A percentile compares a stretch with the other conserved stretches of the same genome.
Evolutionary conservation across 2,329 filamentous ascomycete species (phyloP).

Genomic region (Cordyceps sp.): DNA sequence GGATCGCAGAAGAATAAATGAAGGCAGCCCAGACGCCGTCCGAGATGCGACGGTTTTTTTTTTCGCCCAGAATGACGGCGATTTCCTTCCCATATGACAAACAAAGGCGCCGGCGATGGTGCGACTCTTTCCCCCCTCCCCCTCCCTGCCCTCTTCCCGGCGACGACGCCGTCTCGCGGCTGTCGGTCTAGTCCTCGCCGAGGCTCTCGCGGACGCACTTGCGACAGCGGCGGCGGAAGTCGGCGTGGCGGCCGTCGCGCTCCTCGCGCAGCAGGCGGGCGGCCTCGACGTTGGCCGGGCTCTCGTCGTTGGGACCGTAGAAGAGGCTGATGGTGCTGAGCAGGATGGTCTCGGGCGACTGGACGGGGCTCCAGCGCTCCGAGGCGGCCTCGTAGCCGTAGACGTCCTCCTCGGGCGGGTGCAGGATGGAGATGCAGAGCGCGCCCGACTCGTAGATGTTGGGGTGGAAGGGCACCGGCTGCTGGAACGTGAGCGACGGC

Average conservation of each 20-base stretch:
- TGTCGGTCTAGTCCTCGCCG: constrained; percentile 50
- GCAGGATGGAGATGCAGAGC: constrained; percentile 94
- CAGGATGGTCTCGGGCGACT: constrained; percentile 87
- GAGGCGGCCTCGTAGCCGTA: constrained; percentile 82
- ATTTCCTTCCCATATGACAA: no score
- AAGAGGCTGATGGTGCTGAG: constrained; percentile 86
- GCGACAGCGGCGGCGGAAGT: constrained; percentile 66
- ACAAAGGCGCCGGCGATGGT: neutral
- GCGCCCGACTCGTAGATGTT: constrained; percentile 81
- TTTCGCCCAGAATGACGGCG: no score
- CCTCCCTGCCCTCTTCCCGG: no score
- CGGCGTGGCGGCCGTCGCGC: constrained; percentile 37
- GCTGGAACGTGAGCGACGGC: constrained; percentile 74
- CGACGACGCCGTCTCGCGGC: no score
- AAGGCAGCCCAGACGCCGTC: neutral
- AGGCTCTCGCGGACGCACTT: constrained; percentile 68
- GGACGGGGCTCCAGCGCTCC: constrained; percentile 90
- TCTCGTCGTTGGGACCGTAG: constrained; percentile 85
- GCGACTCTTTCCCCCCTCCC: neutral
- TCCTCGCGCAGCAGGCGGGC: constrained; percentile 79
- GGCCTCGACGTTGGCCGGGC: constrained; percentile 87
- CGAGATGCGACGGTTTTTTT: neutral
- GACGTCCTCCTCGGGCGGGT: constrained; percentile 85
- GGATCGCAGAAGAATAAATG: neutral
- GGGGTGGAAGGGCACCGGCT: constrained; percentile 76